Evolutionary conservation across 805 yeast species (phyloP).

Genomic region (Kodamaea laetipori): DNA sequence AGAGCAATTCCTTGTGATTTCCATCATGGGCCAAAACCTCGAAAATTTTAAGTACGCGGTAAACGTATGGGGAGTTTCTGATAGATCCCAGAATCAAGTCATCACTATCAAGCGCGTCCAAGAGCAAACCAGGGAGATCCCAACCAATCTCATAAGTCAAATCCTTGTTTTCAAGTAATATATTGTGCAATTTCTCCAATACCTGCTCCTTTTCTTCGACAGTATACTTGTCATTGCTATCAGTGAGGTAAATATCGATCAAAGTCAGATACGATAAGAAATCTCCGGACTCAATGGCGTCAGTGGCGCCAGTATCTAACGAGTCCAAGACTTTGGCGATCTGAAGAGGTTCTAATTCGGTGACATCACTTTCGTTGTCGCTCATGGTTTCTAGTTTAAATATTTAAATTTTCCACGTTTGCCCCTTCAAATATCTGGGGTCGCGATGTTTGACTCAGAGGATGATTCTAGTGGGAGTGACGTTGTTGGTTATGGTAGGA

Average conservation of each 20-base stretch:
- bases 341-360: conserved; percentile 23
- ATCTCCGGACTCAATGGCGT: conserved; percentile 53
- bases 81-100: conserved; percentile 27
- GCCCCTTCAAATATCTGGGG: conserved; percentile 2
- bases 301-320: conserved; percentile 34
- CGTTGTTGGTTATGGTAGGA: neutral
- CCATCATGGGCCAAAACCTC: conserved; percentile 68
- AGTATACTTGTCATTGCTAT: conserved; percentile 44
- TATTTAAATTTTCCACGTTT: neutral
- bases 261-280: conserved; percentile 72
- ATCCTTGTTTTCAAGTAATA: conserved; percentile 46
- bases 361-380: neutral
- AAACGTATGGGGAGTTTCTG: conserved; percentile 43
- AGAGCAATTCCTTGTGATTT: conserved; percentile 76
- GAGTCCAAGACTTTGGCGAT: conserved; percentile 30
- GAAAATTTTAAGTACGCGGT: conserved; percentile 50
- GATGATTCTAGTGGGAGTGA: conserved; percentile 7
- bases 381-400: neutral
- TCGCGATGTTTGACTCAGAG: conserved; percentile 5
- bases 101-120: conserved; percentile 53
- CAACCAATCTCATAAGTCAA: conserved; percentile 76
- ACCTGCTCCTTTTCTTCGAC: conserved; percentile 52
- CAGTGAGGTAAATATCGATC: conserved; percentile 58
- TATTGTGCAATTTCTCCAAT: conserved; percentile 46
- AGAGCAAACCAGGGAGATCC: conserved; percentile 79